Percentiles rank a stretch among this genome's conserved stretches.
Evolutionary conservation across 2,329 filamentous ascomycete species (phyloP).

Genomic region (Fusarium scirpi): DNA sequence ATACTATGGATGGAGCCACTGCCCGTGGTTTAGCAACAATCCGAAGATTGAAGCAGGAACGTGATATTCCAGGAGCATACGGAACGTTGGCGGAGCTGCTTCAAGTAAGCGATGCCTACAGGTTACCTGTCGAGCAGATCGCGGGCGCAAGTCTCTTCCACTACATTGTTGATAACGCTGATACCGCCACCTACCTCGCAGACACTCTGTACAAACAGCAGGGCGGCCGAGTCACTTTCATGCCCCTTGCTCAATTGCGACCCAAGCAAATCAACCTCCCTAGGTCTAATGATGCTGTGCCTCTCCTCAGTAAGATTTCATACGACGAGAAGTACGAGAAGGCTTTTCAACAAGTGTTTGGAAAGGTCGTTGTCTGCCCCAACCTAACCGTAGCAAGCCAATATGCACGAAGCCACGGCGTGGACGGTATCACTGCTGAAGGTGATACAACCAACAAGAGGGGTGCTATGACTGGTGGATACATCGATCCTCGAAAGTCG

Average conservation of each 20-base stretch:
- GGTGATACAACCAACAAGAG: conserved; percentile 96
- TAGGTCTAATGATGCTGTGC: conserved; percentile 86
- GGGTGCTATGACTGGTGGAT: conserved; percentile 95
- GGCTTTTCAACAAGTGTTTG: conserved; percentile 95
- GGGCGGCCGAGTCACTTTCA: conserved; percentile 91
- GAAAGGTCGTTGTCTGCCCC: conserved; percentile 93
- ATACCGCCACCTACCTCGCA: conserved; percentile 84
- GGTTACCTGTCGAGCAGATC: conserved; percentile 90
- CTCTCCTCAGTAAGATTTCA: conserved; percentile 84
- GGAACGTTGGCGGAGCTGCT: conserved; percentile 95
- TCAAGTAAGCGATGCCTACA: conserved; percentile 84
- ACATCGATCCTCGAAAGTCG: conserved; percentile 86
- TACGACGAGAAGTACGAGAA: conserved; percentile 83
- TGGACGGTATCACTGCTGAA: conserved; percentile 93
- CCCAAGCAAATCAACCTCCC: conserved; percentile 81
- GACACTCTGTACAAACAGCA: conserved; percentile 82
- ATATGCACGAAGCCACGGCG: conserved; percentile 90
- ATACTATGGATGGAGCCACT: conserved; percentile 91
- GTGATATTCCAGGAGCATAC: conserved; percentile 86
- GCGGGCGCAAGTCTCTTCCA: conserved; percentile 94
- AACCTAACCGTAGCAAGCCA: conserved; percentile 88
- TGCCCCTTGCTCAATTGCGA: conserved; percentile 87
- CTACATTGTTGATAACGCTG: conserved; percentile 92
- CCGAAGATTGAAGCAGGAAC: conserved; percentile 81
- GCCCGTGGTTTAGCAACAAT: conserved; percentile 89